A percentile compares a stretch with the other conserved stretches of the same genome.
phyloP scores from a whole-genome alignment of 352 stramenopile genomes.

The Aphanomyces euteiches region DNA sequence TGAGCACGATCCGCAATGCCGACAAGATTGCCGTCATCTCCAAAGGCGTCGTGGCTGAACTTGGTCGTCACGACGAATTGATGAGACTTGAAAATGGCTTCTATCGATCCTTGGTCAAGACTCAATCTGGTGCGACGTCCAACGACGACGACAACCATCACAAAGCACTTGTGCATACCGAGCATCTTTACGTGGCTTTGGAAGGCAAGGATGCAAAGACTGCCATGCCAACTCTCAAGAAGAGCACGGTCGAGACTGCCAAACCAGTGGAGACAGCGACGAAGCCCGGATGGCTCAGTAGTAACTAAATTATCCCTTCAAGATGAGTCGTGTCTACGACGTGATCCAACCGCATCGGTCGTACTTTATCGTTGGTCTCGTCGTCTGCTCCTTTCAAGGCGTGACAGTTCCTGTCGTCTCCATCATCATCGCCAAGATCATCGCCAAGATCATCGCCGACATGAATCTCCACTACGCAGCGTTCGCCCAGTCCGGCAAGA shows the following conservation, averaged over 20 bases:
- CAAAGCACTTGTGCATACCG: background rate
- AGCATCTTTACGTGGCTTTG: too few species aligned
- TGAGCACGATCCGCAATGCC: conserved; percentile 73
- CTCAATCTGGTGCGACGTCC: background rate
- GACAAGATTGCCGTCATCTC: conserved; percentile 42
- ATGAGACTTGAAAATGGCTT: conserved; percentile 31
- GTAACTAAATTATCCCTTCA: too few species aligned
- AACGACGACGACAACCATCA: background rate
- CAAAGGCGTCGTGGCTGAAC: conserved; percentile 28
- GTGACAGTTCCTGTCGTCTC: background rate
- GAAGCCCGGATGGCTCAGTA: too few species aligned
- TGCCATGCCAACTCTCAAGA: background rate
- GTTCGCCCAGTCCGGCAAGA: conserved; percentile 32
- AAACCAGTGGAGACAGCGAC: background rate
- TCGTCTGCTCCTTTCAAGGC: conserved; percentile 17
- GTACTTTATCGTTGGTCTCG: conserved; percentile 11
- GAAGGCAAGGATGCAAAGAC: background rate
- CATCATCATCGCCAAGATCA: conserved; percentile 8
- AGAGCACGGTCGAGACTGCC: background rate
- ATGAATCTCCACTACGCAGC: conserved; percentile 39
- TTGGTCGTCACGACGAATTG: conserved; percentile 32
- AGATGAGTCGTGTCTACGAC: conserved; percentile 17
- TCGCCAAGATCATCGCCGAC: conserved; percentile 34
- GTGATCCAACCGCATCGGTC: conserved; percentile 19
- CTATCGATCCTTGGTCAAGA: conserved; percentile 34